These are phyloP conservation scores for Ceratocystis eucalypticola DNA, from an alignment of 2,329 filamentous ascomycete species.

Conservation along the genomic window DNA sequence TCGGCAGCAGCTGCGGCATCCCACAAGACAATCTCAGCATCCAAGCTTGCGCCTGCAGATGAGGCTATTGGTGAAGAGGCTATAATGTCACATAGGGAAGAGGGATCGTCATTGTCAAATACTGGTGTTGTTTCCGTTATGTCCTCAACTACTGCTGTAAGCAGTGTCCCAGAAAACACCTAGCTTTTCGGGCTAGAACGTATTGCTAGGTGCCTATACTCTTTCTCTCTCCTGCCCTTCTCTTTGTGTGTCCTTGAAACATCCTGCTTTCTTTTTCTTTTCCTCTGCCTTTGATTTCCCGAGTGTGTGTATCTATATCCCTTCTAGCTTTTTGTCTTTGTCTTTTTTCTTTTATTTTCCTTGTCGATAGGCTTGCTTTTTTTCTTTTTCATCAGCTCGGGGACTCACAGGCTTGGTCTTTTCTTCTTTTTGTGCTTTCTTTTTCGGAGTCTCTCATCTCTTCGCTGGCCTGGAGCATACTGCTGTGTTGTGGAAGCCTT, in stretches of 20 bases:
- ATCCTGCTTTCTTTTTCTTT: constrained; percentile 10
- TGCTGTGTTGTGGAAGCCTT: background rate
- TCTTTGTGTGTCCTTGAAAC: background rate
- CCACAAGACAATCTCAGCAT: constrained; percentile 16
- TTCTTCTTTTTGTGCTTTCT: background rate
- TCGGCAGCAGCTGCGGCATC: constrained; percentile 29
- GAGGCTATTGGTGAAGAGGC: constrained; percentile 10
- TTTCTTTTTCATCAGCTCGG: background rate
- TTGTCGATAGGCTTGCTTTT: constrained; percentile 7
- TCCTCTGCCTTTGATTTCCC: constrained; percentile 12
- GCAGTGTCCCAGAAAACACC: background rate
- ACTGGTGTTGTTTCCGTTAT: background rate
- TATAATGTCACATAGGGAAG: background rate
- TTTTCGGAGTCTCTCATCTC: background rate
- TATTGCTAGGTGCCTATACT: background rate
- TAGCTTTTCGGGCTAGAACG: background rate
- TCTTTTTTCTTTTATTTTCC: background rate
- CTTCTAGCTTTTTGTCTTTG: constrained; percentile 12
- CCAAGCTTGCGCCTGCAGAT: constrained; percentile 13
- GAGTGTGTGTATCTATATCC: constrained; percentile 19
- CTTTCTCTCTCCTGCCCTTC: background rate
- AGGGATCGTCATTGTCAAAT: background rate
- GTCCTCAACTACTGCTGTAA: background rate
- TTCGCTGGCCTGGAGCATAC: background rate
- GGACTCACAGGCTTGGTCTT: background rate